Conservation (phyloP, 2,329 filamentous ascomycete species). For the Aspergillus sp. region DNA sequence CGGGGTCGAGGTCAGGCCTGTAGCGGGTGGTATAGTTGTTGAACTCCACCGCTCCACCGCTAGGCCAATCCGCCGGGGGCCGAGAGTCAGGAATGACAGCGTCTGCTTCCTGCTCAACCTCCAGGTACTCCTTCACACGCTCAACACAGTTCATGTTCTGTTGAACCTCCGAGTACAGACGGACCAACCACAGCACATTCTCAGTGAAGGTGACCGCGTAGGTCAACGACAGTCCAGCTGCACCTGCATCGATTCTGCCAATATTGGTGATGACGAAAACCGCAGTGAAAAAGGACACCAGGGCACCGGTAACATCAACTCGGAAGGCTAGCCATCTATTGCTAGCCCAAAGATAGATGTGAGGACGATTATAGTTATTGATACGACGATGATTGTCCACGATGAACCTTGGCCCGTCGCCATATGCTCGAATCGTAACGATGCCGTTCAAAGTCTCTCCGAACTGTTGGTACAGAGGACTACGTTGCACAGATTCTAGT, state of each 20-base stretch:
- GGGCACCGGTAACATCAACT: slow-evolving; percentile 82
- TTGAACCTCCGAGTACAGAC: slow-evolving; percentile 90
- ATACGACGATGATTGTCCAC: slow-evolving; percentile 84
- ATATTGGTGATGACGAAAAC: slow-evolving; percentile 84
- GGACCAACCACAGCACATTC: slow-evolving; percentile 93
- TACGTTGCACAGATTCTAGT: slow-evolving; percentile 88
- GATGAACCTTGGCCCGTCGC: slow-evolving; percentile 89
- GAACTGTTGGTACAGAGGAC: slow-evolving; percentile 95
- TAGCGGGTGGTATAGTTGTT: slow-evolving; percentile 86
- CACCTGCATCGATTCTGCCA: slow-evolving; percentile 80
- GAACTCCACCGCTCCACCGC: slow-evolving; percentile 81
- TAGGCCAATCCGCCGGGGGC: slow-evolving; percentile 79
- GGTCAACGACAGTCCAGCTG: slow-evolving; percentile 87
- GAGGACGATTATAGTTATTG: slow-evolving; percentile 87
- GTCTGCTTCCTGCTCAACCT: slow-evolving; percentile 89
- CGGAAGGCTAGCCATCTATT: slow-evolving; percentile 96
- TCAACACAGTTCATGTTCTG: slow-evolving; percentile 99
- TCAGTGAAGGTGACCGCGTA: slow-evolving; percentile 97
- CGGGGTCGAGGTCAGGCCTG: slow-evolving; percentile 79
- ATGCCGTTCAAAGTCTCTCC: slow-evolving; percentile 93
- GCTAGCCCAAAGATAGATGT: slow-evolving; percentile 93
- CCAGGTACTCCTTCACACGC: slow-evolving; percentile 93
- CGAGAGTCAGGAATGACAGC: slow-evolving; percentile 74
- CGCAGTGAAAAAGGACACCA: slow-evolving; percentile 91
- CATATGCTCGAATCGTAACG: slow-evolving; percentile 94